Conservation (phyloP, 1,284 basidiomycete genomes). For the Boletus smithii region DNA sequence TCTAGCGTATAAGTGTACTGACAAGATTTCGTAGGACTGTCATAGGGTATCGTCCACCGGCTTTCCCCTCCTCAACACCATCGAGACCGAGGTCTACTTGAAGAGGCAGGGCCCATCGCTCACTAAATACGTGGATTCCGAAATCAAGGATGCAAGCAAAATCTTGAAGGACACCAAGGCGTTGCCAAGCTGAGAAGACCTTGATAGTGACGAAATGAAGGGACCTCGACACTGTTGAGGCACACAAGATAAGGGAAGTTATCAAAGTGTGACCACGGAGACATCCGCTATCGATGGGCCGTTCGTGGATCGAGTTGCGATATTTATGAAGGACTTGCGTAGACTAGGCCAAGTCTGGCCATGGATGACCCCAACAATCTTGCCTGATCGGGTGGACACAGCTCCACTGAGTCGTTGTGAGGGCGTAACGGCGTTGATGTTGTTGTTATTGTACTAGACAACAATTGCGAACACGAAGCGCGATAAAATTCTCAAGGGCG, state of each 20-base stretch:
- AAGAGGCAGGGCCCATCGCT: not conserved
- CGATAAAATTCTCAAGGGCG: not conserved
- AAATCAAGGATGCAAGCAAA: constrained; percentile 1
- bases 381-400: not conserved
- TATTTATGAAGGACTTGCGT: not conserved
- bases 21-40: not conserved
- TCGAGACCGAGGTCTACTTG: not conserved
- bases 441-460: constrained; percentile 17
- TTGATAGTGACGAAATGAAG: constrained; percentile 3
- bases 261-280: constrained; percentile 13
- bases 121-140: too few species aligned
- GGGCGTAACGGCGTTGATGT: too few species aligned
- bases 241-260: constrained; percentile 1
- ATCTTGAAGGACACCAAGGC: constrained; percentile 3
- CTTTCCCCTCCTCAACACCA: not conserved
- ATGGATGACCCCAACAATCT: not conserved
- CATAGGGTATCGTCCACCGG: not conserved
- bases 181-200: constrained; percentile 9
- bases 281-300: constrained; percentile 17
- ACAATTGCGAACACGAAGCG: constrained; percentile 13
- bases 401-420: constrained; percentile 8
- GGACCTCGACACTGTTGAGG: not conserved
- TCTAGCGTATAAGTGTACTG: not conserved
- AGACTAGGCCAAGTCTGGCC: not conserved
- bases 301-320: constrained; percentile 22